phyloP scores from a whole-genome alignment of 768 basidiomycete species.

The Pisolithus orientalis region DNA sequence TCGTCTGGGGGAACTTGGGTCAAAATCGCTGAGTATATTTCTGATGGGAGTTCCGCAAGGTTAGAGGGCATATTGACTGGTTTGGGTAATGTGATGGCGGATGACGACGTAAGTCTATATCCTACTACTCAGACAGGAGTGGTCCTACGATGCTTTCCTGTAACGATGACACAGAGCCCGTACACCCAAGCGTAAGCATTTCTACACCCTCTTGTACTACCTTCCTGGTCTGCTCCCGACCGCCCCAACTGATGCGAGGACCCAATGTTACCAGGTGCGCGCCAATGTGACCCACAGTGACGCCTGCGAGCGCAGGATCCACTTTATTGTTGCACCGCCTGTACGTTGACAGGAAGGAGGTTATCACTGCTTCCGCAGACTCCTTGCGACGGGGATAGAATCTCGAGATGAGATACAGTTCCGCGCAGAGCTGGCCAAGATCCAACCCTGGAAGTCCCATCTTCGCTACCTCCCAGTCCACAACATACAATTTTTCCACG shows the following conservation, averaged over 20 bases:
- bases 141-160: conserved; percentile 25
- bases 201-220: conserved; percentile 47
- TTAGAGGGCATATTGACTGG: conserved; percentile 10
- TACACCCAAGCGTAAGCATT: conserved; percentile 32
- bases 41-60: conserved; percentile 47
- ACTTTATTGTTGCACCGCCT: conserved; percentile 13
- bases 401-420: conserved; percentile 44
- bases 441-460: conserved; percentile 53
- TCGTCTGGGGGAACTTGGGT: conserved; percentile 39
- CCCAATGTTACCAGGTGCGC: conserved; percentile 49
- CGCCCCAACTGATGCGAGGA: conserved; percentile 46
- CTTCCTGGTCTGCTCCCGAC: conserved; percentile 39
- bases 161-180: conserved; percentile 21
- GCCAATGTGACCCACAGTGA: conserved; percentile 44
- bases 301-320: conserved; percentile 26
- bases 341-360: conserved; percentile 44
- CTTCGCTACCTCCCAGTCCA: conserved; percentile 65
- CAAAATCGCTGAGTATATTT: conserved; percentile 60
- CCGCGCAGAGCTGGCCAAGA: conserved; percentile 60
- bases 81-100: not conserved
- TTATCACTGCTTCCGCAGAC: conserved; percentile 31
- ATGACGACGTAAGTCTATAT: not conserved
- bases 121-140: conserved; percentile 9
- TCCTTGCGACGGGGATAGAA: conserved; percentile 39
- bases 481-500: conserved; percentile 38